These are phyloP conservation scores for Oxytropis ochrocephala DNA, from an alignment of 306 rosid species.

Conservation along the genomic window DNA sequence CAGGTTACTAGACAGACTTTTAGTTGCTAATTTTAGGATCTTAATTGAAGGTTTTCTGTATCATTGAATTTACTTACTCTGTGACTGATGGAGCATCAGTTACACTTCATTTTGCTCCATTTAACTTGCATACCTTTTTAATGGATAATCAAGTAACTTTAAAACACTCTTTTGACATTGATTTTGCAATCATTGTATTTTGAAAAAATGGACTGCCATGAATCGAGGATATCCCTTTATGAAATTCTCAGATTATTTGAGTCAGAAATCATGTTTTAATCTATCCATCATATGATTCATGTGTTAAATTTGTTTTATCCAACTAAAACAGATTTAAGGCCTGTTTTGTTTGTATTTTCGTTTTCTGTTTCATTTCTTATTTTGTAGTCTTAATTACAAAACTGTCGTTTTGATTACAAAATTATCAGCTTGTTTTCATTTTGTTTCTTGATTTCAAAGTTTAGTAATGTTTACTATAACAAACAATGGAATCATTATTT, in stretches of 20 bases:
- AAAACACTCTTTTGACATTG: background rate
- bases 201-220: background rate
- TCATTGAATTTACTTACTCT: background rate
- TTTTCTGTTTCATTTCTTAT: no score
- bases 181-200: constrained; percentile 1
- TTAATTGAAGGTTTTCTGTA: background rate
- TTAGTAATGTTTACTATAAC: no score
- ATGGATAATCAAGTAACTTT: constrained; percentile 12
- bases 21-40: background rate
- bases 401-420: no score
- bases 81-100: background rate
- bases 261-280: background rate
- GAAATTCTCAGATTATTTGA: background rate
- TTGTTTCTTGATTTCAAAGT: no score
- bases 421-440: no score
- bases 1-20: constrained; percentile 50
- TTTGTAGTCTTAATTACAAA: no score
- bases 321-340: background rate
- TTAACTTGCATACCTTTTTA: background rate
- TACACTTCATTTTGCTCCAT: constrained; percentile 2
- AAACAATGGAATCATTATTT: no score
- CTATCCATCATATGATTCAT: background rate
- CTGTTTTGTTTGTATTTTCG: no score
- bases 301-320: constrained; percentile 5
- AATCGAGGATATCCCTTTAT: constrained; percentile 2